Evolutionary conservation across 2,329 filamentous ascomycete genomes (phyloP), one percentile per base, ranked within the genome.

Genomic region (Cytospora piceae): DNA sequence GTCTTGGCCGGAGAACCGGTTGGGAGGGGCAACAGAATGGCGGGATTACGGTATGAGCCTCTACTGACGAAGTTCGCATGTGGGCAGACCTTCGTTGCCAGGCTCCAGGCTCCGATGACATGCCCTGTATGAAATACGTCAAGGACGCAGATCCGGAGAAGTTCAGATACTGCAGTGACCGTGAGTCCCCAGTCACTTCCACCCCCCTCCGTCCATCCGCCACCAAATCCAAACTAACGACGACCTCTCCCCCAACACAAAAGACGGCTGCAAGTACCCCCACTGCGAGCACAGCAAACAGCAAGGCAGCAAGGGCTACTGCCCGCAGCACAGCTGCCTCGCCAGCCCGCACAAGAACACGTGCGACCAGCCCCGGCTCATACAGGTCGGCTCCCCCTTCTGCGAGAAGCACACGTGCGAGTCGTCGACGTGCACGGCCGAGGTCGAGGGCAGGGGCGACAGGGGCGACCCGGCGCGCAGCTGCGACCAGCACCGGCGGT

Each of bases 151-250:
- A 72, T 34, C 71, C 72, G n/a, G 58, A 60, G 17, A 66, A 56
- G 42, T 73, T 62, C 53, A 65, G 64, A 24, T 72, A 67, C 27
- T 73, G 72, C 59, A 63, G 60, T 14, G 68, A 69, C 14, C 71
- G 71, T 73, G 57, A 57, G 71, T 69, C 37, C 17, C 29, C 42
- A 15, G n/a, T n/a, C n/a, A 17, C 8, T 12, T 3, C 24, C 7
- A 20, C 7, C 4, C 4, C 24, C 34, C 15, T 46, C 6, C 22
- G 22, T 14, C 14, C 6, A 17, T 4, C 11, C 11, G 7, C 24
- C 32, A 8, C 14, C 51, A 49, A 54, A 20, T 46, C 8, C 37
- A 20, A 11, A 5, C 22, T 27, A 11, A 34, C 42, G 46, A 20
- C 31, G 32, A 32, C 37, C 57, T 14, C 27, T 31, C 2, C 6